Conservation (phyloP, 2,329 filamentous ascomycete genomes). For the Aspergillaceae sp. region DNA sequence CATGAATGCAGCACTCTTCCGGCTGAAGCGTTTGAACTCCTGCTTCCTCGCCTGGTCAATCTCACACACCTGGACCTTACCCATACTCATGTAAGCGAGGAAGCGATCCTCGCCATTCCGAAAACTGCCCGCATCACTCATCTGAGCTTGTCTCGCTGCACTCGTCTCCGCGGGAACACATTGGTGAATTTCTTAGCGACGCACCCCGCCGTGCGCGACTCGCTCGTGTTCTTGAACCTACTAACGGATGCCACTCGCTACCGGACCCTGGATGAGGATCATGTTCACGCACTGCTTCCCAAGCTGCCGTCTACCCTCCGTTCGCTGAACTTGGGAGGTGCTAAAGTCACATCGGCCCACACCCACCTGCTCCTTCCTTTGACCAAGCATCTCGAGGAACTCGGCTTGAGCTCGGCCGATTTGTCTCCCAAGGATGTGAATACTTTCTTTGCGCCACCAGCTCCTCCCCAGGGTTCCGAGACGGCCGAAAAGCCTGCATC, state of each 20-base stretch:
- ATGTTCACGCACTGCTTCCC: slow-evolving; percentile 58
- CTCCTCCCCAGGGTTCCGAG: slow-evolving; percentile 24
- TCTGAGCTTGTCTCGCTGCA: slow-evolving; percentile 69
- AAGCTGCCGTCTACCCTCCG: slow-evolving; percentile 58
- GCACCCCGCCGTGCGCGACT: slow-evolving; percentile 59
- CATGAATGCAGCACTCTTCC: slow-evolving; percentile 71
- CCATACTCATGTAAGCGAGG: slow-evolving; percentile 65
- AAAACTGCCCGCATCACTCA: slow-evolving; percentile 65
- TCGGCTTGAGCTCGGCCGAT: slow-evolving; percentile 60
- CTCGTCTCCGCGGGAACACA: slow-evolving; percentile 54
- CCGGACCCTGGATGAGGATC: slow-evolving; percentile 58
- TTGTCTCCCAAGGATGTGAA: slow-evolving; percentile 59
- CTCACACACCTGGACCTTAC: slow-evolving; percentile 74
- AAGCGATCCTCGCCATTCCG: slow-evolving; percentile 62
- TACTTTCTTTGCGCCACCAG: slow-evolving; percentile 45
- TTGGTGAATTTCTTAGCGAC: slow-evolving; percentile 63
- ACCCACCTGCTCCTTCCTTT: slow-evolving; percentile 56
- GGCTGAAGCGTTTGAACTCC: slow-evolving; percentile 55
- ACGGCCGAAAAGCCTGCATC: slow-evolving; percentile 12
- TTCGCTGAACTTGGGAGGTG: slow-evolving; percentile 68
- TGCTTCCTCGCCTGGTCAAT: slow-evolving; percentile 61
- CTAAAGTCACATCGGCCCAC: slow-evolving; percentile 58
- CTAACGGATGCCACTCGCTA: slow-evolving; percentile 64
- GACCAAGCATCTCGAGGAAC: slow-evolving; percentile 65
- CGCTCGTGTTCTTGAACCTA: slow-evolving; percentile 63